Conservation (phyloP, 78 protist species). For the slime mould (Dictyostelium discoideum) region dicty_2.7 NC_007089.4:5549001-5549500, state of each 20-base stretch:
- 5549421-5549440: constrained; percentile 33
- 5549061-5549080: constrained; percentile 30
- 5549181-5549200: constrained; percentile 36
- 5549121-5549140: constrained; percentile 33
- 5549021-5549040: background rate
- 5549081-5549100: constrained; percentile 28
- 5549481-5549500: constrained; percentile 22
- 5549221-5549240: constrained; percentile 32
- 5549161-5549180: constrained; percentile 18
- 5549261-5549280: too few species aligned
- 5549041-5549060: constrained; percentile 14
- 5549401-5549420: constrained; percentile 29
- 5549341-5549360: background rate
- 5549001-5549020: background rate
- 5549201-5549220: constrained; percentile 63
- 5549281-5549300: background rate
- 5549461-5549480: constrained; percentile 11
- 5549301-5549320: background rate
- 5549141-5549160: constrained; percentile 26
- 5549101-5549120: constrained; percentile 44
- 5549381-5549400: constrained; percentile 31
- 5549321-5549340: too few species aligned
- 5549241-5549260: background rate
- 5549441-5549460: background rate
- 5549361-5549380: background rate